Conservation (phyloP, 305 asterid genomes). For the Fraxinus sp. region DNA sequence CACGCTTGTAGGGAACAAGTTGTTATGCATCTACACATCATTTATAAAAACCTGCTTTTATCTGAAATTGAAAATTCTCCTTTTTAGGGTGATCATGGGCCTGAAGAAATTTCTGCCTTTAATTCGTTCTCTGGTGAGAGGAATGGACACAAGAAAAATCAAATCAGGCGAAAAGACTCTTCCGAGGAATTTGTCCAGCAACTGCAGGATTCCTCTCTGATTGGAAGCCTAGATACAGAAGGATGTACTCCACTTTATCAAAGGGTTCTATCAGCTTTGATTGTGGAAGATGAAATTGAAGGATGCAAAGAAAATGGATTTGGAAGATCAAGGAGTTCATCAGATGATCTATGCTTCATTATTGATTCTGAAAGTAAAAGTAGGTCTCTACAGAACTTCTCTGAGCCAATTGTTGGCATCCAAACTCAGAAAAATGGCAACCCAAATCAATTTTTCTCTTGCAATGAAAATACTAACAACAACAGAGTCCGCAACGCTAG, state of each 20-base stretch:
- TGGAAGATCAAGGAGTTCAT: slow-evolving; percentile 47
- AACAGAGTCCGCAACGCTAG: slow-evolving; percentile 37
- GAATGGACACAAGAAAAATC: slow-evolving; percentile 40
- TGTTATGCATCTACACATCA: slow-evolving; percentile 17
- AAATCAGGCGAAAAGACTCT: slow-evolving; percentile 37
- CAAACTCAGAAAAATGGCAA: slow-evolving; percentile 41
- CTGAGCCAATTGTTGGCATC: slow-evolving; percentile 48
- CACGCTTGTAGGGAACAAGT: neutral
- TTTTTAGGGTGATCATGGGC: slow-evolving; percentile 41
- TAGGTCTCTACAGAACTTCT: slow-evolving; percentile 46
- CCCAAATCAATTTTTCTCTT: slow-evolving; percentile 36
- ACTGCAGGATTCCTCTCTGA: slow-evolving; percentile 43
- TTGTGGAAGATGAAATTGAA: slow-evolving; percentile 75
- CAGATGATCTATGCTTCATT: slow-evolving; percentile 40
- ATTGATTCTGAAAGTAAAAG: slow-evolving; percentile 45
- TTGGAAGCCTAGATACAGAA: slow-evolving; percentile 50
- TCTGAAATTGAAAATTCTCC: slow-evolving; percentile 21
- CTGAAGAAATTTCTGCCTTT: slow-evolving; percentile 44
- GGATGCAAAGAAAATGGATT: slow-evolving; percentile 70
- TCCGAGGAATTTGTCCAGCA: slow-evolving; percentile 48
- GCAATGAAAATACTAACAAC: slow-evolving; percentile 52
- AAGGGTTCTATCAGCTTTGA: slow-evolving; percentile 87
- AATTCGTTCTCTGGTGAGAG: slow-evolving; percentile 42
- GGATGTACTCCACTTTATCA: slow-evolving; percentile 68
- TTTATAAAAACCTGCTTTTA: slow-evolving; percentile 22